Evolutionary conservation across 2,329 filamentous ascomycete genomes (phyloP).

Genomic region (Sporothrix curviconia): DNA sequence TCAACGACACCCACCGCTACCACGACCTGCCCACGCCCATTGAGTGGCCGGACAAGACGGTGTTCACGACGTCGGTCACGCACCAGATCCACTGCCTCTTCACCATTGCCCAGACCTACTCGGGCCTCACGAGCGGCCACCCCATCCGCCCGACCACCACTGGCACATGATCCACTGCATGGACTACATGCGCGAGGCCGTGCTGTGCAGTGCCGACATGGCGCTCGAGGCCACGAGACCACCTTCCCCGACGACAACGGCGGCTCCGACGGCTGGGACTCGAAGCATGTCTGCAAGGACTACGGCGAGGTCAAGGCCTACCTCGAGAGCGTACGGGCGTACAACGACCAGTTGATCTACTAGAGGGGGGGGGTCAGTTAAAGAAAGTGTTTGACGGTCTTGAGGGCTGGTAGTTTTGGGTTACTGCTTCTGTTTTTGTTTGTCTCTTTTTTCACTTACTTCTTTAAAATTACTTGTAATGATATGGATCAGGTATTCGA

Average conservation of each 20-base stretch:
- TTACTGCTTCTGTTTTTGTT: background rate
- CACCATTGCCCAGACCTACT: conserved; percentile 39
- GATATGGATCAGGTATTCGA: too few relatives aligned
- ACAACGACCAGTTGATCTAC: conserved; percentile 39
- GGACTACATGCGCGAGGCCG: conserved; percentile 41
- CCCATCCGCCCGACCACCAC: conserved; percentile 38
- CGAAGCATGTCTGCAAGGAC: conserved; percentile 40
- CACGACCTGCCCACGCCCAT: conserved; percentile 31
- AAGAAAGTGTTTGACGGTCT: background rate
- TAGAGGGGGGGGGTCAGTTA: conserved; percentile 18
- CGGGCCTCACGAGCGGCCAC: conserved; percentile 33
- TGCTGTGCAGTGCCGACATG: conserved; percentile 41
- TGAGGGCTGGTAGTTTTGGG: too few relatives aligned
- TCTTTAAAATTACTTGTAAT: too few relatives aligned
- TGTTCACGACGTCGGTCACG: conserved; percentile 33
- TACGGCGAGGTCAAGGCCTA: conserved; percentile 36
- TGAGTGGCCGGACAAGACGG: conserved; percentile 30
- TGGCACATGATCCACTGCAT: conserved; percentile 46
- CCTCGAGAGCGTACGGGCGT: conserved; percentile 38
- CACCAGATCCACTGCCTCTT: conserved; percentile 35
- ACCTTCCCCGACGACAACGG: conserved; percentile 41
- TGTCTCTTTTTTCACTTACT: background rate
- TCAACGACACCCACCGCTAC: conserved; percentile 31
- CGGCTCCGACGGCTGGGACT: conserved; percentile 41
- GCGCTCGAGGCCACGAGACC: conserved; percentile 40